Evolutionary conservation across 2,329 filamentous ascomycete genomes (phyloP).

Genomic region (Exophiala sp.): DNA sequence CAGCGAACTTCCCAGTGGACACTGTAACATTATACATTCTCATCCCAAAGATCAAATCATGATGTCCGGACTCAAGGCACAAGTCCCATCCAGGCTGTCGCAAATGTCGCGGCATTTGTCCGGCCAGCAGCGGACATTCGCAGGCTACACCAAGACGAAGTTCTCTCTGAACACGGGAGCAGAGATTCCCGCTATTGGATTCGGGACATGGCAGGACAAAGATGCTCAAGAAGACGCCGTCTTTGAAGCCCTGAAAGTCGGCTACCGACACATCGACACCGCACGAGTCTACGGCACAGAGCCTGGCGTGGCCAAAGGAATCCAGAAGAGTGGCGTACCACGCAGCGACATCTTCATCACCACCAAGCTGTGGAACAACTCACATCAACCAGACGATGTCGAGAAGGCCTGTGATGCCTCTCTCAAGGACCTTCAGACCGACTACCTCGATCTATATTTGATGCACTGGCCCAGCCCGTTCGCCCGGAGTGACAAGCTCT

Average conservation of each 20-base stretch:
- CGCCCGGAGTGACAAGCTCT: slow-evolving; percentile 42
- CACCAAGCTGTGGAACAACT: slow-evolving; percentile 63
- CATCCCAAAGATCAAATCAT: slow-evolving; percentile 6
- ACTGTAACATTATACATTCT: too few relatives aligned
- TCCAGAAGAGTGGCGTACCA: slow-evolving; percentile 58
- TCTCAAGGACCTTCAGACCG: slow-evolving; percentile 56
- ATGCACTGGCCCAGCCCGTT: slow-evolving; percentile 61
- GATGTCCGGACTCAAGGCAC: slow-evolving; percentile 9
- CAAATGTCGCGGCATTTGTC: slow-evolving; percentile 15
- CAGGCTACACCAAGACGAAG: slow-evolving; percentile 21
- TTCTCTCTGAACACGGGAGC: slow-evolving; percentile 43
- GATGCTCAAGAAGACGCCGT: slow-evolving; percentile 47
- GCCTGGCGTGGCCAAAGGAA: slow-evolving; percentile 58
- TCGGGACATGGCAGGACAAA: slow-evolving; percentile 51
- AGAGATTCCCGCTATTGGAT: slow-evolving; percentile 45
- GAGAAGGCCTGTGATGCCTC: slow-evolving; percentile 55
- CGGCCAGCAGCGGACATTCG: slow-evolving; percentile 15
- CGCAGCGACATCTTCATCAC: slow-evolving; percentile 61
- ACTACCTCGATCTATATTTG: slow-evolving; percentile 64
- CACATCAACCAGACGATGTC: slow-evolving; percentile 57
- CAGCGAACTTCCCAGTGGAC: too few relatives aligned
- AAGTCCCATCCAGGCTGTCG: slow-evolving; percentile 7
- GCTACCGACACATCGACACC: slow-evolving; percentile 37
- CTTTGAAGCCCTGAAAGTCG: slow-evolving; percentile 36
- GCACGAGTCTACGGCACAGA: slow-evolving; percentile 57